Base-by-base conservation (phyloP, 169 alveolate species). In the Perkinsus marinus region DNA sequence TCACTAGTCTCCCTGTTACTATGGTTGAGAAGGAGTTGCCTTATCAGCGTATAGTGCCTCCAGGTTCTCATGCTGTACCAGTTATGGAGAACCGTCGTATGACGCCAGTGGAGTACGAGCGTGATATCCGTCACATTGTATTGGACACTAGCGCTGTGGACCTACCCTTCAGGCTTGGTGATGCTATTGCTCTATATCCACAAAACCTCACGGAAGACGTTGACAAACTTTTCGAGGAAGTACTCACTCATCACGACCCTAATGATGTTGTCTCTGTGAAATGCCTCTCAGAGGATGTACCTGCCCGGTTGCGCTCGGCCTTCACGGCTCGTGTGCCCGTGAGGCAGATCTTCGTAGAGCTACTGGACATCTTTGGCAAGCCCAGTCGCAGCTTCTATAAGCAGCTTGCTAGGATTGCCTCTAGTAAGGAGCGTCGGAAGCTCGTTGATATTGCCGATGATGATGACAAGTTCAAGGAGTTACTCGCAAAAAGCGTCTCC, bases 361-460 rank as follows among this genome's bases (percentile, higher is more conserved):
- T 93, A 43, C n/a, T 93, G 37, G 95, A 93, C 68, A 57, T 93
- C 37, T 92, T 93, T 91, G 95, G 95, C 6, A 89, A 90, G 91
- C 95, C 95, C 30, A 89, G 46, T 39, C 90, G 92, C 38, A 57
- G 89, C 93, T 92, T 93, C 89, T 92, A 43, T 90, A 92, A 93
- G 69, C 89, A 89, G 22, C 91, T 93, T 36, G 57, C 90, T 26
- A 89, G 91, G 17, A 92, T 90, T 90, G 68, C 91, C 36, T 39
- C 43, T 38, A 92, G 89, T 39, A 39, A 36, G 36, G 93, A 39
- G 94, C 91, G 91, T 92, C 91, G 90, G 19, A 34, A 68, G 17
- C 39, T 91, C 43, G 89, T 34, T 36, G 94, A 68, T 13, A 68
- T 93, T 30, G 47, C 90, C 37, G 36, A 89, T 38, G 92, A 92